Evolutionary conservation across 768 basidiomycete species (phyloP).

Genomic region (Clitopilus passeckerianus): DNA sequence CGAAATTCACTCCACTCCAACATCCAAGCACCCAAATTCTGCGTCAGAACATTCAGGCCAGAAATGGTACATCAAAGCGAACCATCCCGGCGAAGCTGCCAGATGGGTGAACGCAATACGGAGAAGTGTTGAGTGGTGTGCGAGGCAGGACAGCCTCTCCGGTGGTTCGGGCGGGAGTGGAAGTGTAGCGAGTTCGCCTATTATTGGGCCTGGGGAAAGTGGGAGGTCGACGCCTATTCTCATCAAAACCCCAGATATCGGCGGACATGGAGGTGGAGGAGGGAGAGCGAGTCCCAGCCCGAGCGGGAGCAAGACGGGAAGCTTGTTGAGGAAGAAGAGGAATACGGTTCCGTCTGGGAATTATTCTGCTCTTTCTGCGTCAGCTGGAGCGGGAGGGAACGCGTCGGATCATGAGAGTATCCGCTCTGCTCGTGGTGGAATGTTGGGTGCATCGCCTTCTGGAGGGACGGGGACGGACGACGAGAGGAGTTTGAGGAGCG

Average conservation of each 20-base stretch:
- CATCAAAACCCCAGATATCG: not conserved
- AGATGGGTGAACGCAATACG: constrained; percentile 80
- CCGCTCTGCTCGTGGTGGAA: not conserved
- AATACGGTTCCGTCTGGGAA: not conserved
- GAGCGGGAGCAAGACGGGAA: constrained; percentile 7
- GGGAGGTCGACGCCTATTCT: constrained; percentile 19
- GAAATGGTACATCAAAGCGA: constrained; percentile 82
- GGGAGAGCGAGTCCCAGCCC: not conserved
- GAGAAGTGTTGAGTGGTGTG: constrained; percentile 67
- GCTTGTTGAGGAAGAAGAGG: constrained; percentile 5
- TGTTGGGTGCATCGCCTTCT: not conserved
- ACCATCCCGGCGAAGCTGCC: constrained; percentile 84
- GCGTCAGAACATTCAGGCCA: constrained; percentile 30
- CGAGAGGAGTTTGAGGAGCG: constrained; percentile 11
- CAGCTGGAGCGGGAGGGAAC: constrained; percentile 5
- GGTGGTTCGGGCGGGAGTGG: not conserved
- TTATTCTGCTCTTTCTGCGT: not conserved
- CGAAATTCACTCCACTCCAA: constrained; percentile 67
- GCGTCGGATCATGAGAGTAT: not conserved
- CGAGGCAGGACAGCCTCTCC: constrained; percentile 14
- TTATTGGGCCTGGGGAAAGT: constrained; percentile 6
- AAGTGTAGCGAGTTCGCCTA: not conserved
- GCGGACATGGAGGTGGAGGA: constrained; percentile 7
- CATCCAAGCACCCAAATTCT: constrained; percentile 29
- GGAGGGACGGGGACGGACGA: not conserved